These are phyloP conservation scores for Alternaria sp. DNA, from an alignment of 2,329 filamentous ascomycete genomes.

Conservation along the genomic window DNA sequence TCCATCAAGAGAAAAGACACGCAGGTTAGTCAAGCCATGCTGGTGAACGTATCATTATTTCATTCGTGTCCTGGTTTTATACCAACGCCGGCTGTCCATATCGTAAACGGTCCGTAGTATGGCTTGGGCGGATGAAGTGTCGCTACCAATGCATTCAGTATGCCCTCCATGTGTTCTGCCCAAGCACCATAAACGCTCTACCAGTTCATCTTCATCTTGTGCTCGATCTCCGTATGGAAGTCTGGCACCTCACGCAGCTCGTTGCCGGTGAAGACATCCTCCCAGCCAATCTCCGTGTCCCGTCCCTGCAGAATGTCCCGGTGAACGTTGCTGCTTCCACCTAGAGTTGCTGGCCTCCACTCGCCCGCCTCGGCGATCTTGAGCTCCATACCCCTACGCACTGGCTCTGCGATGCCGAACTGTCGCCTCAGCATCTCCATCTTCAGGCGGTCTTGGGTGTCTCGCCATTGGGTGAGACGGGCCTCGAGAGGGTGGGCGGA, in stretches of 20 bases:
- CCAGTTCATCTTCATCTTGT: conserved; percentile 80
- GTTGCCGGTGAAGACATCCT: conserved; percentile 85
- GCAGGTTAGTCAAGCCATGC: background rate
- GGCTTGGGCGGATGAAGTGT: background rate
- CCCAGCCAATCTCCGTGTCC: conserved; percentile 83
- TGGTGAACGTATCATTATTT: background rate
- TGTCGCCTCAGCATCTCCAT: conserved; percentile 87
- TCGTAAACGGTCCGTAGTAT: background rate
- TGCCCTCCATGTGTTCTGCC: background rate
- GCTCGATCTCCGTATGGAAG: conserved; percentile 94
- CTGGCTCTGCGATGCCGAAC: conserved; percentile 91
- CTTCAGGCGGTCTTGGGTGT: conserved; percentile 84
- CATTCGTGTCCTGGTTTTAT: background rate
- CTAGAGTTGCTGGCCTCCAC: conserved; percentile 77
- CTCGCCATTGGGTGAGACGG: conserved; percentile 87
- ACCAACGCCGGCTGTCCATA: background rate
- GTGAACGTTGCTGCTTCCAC: conserved; percentile 73
- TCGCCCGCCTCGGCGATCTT: conserved; percentile 82
- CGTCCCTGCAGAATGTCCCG: conserved; percentile 85
- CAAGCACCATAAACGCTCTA: conserved; percentile 21
- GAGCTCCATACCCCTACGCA: conserved; percentile 92
- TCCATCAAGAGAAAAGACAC: background rate
- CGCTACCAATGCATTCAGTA: background rate
- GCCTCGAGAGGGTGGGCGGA: conserved; percentile 89
- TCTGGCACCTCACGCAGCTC: conserved; percentile 73